Conservation (phyloP, 1,284 basidiomycete species). For the Xerocomus amazonicus region DNA sequence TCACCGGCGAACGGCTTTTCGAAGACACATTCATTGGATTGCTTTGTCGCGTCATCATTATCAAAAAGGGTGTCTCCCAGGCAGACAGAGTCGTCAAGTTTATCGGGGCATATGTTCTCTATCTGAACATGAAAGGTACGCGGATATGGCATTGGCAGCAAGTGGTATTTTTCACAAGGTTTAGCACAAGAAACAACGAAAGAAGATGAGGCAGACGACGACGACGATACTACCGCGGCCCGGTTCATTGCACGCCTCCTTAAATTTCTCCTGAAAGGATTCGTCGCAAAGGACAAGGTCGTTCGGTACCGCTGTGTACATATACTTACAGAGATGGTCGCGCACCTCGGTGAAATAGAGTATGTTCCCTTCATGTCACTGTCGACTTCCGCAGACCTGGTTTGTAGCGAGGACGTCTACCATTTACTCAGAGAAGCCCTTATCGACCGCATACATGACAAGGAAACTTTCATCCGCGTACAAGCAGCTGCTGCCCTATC, state of each 20-base stretch:
- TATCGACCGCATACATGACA: constrained; percentile 81
- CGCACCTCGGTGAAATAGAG: constrained; percentile 83
- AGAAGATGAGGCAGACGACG: constrained; percentile 44
- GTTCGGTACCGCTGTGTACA: constrained; percentile 81
- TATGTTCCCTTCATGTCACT: constrained; percentile 35
- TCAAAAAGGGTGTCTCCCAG: constrained; percentile 81
- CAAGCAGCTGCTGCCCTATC: constrained; percentile 86
- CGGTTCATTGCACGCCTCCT: constrained; percentile 75
- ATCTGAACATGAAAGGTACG: constrained; percentile 76
- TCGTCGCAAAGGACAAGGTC: constrained; percentile 86
- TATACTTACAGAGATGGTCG: constrained; percentile 77
- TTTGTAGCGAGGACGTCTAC: constrained; percentile 77
- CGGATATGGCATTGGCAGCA: background rate
- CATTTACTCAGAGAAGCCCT: constrained; percentile 63
- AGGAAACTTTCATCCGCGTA: constrained; percentile 78
- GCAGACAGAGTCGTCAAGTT: constrained; percentile 88
- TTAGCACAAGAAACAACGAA: constrained; percentile 35
- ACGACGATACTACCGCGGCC: constrained; percentile 67
- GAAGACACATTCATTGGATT: constrained; percentile 71
- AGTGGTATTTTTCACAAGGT: background rate
- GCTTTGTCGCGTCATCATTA: constrained; percentile 65
- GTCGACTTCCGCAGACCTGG: background rate
- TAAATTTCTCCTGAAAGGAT: constrained; percentile 79
- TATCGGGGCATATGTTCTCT: constrained; percentile 78
- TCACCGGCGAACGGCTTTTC: constrained; percentile 81